phyloP scores from a whole-genome alignment of 495 filamentous ascomycete genomes.

The Rostrohypoxylon terebratum region DNA sequence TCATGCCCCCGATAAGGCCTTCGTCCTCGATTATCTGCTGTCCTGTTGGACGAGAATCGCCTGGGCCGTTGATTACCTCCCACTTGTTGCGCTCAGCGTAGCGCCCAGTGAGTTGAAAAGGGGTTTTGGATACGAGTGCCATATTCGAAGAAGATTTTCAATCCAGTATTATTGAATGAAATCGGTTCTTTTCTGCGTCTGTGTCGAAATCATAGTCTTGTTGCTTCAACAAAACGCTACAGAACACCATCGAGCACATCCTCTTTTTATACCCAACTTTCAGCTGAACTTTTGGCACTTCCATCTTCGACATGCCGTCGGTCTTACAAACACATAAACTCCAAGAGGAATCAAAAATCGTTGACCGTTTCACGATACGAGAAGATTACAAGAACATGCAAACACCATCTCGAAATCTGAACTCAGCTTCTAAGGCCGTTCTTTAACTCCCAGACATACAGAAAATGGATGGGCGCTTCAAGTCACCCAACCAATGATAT shows the following conservation, averaged over 20 bases:
- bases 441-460: slow-evolving; percentile 21
- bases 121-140: slow-evolving; percentile 28
- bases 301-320: not conserved
- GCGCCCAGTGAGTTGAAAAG: slow-evolving; percentile 36
- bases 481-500: slow-evolving; percentile 7
- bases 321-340: not conserved
- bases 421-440: slow-evolving; percentile 4
- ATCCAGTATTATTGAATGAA: not conserved
- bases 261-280: not conserved
- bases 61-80: slow-evolving; percentile 55
- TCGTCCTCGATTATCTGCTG: slow-evolving; percentile 61
- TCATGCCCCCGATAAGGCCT: slow-evolving; percentile 53
- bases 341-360: not conserved
- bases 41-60: slow-evolving; percentile 62
- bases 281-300: too few species aligned
- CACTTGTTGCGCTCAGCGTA: slow-evolving; percentile 32
- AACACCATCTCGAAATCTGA: not conserved
- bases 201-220: not conserved
- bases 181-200: not conserved
- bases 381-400: not conserved
- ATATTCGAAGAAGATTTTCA: slow-evolving; percentile 3
- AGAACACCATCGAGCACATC: not conserved
- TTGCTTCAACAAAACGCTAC: not conserved
- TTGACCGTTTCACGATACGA: not conserved
- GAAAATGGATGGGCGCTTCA: not conserved